These are phyloP conservation scores for Chrysoporthe austroafricana DNA, from an alignment of 2,329 filamentous ascomycete genomes.

Conservation along the genomic window DNA sequence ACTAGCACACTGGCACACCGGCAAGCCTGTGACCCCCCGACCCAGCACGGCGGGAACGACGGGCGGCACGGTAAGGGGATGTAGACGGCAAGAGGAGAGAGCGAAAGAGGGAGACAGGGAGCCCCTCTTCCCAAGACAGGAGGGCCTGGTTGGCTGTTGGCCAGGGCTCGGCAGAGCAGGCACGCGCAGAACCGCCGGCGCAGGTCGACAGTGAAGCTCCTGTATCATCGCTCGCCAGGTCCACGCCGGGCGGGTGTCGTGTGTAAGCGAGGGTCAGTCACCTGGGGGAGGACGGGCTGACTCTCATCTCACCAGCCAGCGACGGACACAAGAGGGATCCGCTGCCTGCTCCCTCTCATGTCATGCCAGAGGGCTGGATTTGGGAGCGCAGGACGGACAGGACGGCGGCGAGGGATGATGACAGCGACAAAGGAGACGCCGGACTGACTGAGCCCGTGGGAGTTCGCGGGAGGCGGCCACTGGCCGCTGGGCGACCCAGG, in stretches of 20 bases:
- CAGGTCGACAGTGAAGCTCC: conserved; percentile 3
- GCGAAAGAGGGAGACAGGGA: too few species aligned
- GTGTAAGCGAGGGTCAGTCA: neutral
- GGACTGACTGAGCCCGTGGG: neutral
- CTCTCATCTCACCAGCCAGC: neutral
- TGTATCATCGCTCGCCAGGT: neutral
- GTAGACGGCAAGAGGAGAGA: neutral
- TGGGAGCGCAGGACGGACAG: too few species aligned
- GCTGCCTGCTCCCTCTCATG: neutral
- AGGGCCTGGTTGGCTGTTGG: conserved; percentile 5
- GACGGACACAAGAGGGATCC: neutral
- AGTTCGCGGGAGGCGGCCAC: neutral
- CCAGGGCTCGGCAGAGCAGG: neutral
- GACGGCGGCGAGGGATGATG: neutral
- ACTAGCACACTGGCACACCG: neutral
- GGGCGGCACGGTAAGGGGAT: neutral
- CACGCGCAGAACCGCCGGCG: neutral
- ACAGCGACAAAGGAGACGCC: conserved; percentile 1
- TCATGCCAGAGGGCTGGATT: neutral
- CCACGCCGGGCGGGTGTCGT: neutral
- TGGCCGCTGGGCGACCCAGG: neutral
- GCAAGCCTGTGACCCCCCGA: neutral
- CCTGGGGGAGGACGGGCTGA: neutral
- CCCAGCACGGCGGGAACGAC: neutral
- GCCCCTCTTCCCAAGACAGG: neutral